A percentile compares a stretch with the other conserved stretches of the same genome.
Conservation (phyloP, 2,329 filamentous ascomycete species). For the Cordyceps farinosa region DNA sequence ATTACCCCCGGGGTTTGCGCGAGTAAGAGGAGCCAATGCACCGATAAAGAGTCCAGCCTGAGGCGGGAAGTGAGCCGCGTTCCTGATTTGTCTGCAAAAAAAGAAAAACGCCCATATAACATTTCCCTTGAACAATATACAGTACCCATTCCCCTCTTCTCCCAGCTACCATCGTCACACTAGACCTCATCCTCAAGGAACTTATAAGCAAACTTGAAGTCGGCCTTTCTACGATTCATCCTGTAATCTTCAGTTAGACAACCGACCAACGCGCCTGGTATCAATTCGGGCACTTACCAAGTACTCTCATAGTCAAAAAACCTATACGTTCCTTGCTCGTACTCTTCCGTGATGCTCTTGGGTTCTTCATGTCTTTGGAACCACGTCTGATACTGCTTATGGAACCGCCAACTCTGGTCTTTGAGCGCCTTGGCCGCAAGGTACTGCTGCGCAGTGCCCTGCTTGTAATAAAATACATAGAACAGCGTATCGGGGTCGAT, state of each 20-base stretch:
- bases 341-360: conserved; percentile 97
- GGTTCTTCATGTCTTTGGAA: conserved; percentile 98
- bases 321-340: conserved; percentile 96
- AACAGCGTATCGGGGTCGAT: conserved; percentile 97
- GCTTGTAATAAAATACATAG: conserved; percentile 98
- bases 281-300: conserved; percentile 62
- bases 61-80: background rate
- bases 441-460: conserved; percentile 93
- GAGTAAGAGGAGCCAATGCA: conserved; percentile 3
- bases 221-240: conserved; percentile 98
- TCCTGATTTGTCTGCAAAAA: conserved; percentile 11
- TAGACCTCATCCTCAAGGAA: conserved; percentile 91
- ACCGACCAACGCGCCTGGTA: background rate
- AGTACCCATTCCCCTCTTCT: background rate
- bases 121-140: conserved; percentile 15
- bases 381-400: conserved; percentile 99
- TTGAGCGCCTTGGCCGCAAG: conserved; percentile 95
- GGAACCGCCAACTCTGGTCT: conserved; percentile 97
- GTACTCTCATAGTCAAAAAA: conserved; percentile 99
- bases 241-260: conserved; percentile 42
- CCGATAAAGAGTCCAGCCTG: conserved; percentile 4
- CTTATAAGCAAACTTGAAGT: conserved; percentile 98
- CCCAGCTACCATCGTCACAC: background rate
- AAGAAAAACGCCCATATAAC: conserved; percentile 9
- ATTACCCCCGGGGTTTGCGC: background rate